Conservation (phyloP, 176 grass and related monocot species). For the Oryza coarctata region DNA sequence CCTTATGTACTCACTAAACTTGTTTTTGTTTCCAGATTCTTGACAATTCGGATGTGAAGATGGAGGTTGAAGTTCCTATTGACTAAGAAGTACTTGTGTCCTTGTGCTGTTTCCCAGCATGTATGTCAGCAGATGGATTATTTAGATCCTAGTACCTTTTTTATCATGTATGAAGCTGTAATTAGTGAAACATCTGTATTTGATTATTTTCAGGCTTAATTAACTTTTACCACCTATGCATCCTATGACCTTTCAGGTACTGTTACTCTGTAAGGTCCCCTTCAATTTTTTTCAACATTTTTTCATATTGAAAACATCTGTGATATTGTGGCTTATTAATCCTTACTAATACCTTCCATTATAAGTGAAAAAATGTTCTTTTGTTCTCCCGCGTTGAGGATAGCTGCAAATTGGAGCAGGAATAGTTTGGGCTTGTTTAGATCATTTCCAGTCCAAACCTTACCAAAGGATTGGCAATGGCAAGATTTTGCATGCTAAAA, state of each 20-base stretch:
- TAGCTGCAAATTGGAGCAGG: not conserved
- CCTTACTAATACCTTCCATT: not conserved
- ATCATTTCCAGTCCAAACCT: too few species aligned
- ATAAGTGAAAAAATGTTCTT: not conserved
- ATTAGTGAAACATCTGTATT: slow-evolving; percentile 30
- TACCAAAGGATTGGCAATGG: too few species aligned
- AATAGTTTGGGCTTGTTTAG: not conserved
- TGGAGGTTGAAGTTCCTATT: slow-evolving; percentile 94
- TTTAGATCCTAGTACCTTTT: slow-evolving; percentile 28
- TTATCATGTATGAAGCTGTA: slow-evolving; percentile 33
- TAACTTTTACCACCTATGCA: not conserved
- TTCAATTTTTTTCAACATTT: not conserved
- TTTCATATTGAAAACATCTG: not conserved
- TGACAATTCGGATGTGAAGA: slow-evolving; percentile 73
- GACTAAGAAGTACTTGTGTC: slow-evolving; percentile 50
- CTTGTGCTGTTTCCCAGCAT: slow-evolving; percentile 11
- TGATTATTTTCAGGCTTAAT: slow-evolving; percentile 20
- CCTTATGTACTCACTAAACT: not conserved
- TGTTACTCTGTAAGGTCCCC: slow-evolving; percentile 5
- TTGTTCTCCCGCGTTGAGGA: not conserved
- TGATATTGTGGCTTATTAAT: slow-evolving; percentile 4
- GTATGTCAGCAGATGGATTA: slow-evolving; percentile 18
- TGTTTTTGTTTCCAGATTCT: slow-evolving; percentile 56
- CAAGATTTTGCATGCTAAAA: too few species aligned
- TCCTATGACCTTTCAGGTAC: not conserved